Base-by-base conservation (phyloP, 805 yeast genomes). In the Hermanozyma aechmeae region DNA sequence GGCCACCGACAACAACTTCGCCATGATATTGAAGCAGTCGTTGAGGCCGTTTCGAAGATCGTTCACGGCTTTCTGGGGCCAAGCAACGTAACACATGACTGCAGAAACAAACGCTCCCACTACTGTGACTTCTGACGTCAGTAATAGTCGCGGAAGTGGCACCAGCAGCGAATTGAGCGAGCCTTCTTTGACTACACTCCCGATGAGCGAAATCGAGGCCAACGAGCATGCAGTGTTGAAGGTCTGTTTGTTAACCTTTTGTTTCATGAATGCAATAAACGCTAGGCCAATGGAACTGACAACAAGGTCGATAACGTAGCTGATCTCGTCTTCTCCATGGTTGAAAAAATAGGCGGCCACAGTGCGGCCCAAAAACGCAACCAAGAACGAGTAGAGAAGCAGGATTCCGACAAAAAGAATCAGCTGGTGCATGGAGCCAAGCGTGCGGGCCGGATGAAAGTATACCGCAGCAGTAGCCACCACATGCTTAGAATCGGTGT, bases 391-490 rank as follows among this genome's bases (percentile, higher is more conserved):
- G 54, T 62, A 83, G 4, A 58, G 29, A 11, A 81, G 51, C 1
- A 85, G 60, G 3, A 71, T 33, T 0, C 64, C 40, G 3, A 78
- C 87, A 53, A 73, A 84, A 25, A 71, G 46, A 12, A 79, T 50
- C 9, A 86, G 76, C 46, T 83, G 85, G 35, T 75, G 68, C 89
- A 83, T 83, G 13, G 83, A 72, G 0, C 95, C 95, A 32, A 72
- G 70, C 0, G 92, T 68, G 27, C 94, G 53, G 2, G 87, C 70
- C 0, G 94, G 85, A 46, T 83, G 92, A 59, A 84, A 83, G 51
- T 84, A 84, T 2, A 83, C 92, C 1, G 83, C 79, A 7, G 79
- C 79, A 0, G 94, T 84, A 22, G 93, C 85, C 3, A 79, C 76
- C 38, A 81, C 68, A 57, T 83, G 95, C 48, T 83, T 83, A 8